Base-by-base conservation (phyloP, 305 asterid genomes). In the Vinca major region DNA sequence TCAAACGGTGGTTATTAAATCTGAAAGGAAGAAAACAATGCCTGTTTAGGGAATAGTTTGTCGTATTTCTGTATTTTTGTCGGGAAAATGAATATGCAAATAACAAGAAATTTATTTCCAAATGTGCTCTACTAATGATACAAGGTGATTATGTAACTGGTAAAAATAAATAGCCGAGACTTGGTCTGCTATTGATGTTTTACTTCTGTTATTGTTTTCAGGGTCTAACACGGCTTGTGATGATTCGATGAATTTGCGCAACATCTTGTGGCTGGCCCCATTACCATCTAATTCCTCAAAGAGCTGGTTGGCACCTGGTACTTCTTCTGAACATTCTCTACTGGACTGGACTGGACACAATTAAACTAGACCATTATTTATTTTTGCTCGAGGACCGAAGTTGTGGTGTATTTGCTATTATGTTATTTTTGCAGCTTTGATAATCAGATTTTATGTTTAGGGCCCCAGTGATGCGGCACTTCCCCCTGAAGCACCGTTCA, bases 251-350 rank as follows among this genome's bases (percentile, higher is more conserved):
- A 88, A 92, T 81, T 79, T 92, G 77, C 84, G 96, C 55, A 92
- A 92, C 78, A 86, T 89, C 74, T 71, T 92, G 73, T 92, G 98
- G 98, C 92, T 92, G 58, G 96, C 98, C 79, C 98, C 96, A 3
- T 74, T 89, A 72, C 92, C 96, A 63, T 83, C 91, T 79, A 73
- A 53, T 78, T 84, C 91, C 39, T 52, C 80, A 1, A 67, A 75
- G n/a, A 71, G 76, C 66, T 92, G 96, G 96, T 73, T 80, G 83
- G 81, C 90, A 37, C 96, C 95, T 75, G 96, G 98, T 88, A 80
- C 61, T 17, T 71, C 63, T 79, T 78, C 62, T 70, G 49, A 53
- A 60, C 10, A 56, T 62, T 26, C 33, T 26, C 1, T 26, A 26
- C 33, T 1, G 33, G 33, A 26, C 33, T 26, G 0, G 0, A 26